Evolutionary conservation across 139 green algal species (phyloP).

Genomic region (Coelastrella sp.): DNA sequence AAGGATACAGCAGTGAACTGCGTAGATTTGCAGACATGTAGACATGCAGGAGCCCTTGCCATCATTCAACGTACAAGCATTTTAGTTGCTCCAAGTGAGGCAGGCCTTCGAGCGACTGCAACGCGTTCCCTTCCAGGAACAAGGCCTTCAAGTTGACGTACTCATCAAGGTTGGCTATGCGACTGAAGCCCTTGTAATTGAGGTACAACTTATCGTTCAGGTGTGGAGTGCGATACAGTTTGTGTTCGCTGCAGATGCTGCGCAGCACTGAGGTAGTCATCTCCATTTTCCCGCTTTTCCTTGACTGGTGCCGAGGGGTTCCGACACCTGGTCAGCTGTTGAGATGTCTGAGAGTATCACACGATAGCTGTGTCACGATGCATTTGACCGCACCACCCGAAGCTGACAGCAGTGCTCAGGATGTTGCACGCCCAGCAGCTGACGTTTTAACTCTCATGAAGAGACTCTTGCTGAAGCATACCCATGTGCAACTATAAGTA

Average conservation of each 20-base stretch:
- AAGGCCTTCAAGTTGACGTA: conserved; percentile 86
- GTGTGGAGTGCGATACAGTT: conserved; percentile 79
- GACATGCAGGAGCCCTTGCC: neutral
- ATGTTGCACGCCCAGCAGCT: too few species aligned
- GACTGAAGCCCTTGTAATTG: conserved; percentile 87
- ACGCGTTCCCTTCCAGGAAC: conserved; percentile 90
- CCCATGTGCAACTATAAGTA: too few species aligned
- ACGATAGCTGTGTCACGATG: too few species aligned
- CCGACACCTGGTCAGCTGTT: too few species aligned
- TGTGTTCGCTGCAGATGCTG: conserved; percentile 80
- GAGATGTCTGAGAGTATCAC: too few species aligned
- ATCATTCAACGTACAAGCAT: conserved; percentile 79
- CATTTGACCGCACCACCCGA: too few species aligned
- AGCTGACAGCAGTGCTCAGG: too few species aligned
- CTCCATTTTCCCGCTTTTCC: conserved; percentile 21
- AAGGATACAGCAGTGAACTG: neutral
- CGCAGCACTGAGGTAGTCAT: conserved; percentile 74
- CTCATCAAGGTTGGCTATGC: conserved; percentile 76
- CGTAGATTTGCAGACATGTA: neutral
- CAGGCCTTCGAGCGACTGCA: conserved; percentile 82
- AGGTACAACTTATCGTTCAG: conserved; percentile 93
- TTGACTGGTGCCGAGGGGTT: neutral
- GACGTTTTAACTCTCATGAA: too few species aligned
- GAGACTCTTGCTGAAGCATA: too few species aligned
- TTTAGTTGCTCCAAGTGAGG: conserved; percentile 78